Conservation (phyloP, 495 filamentous ascomycete species). For the Cercophora scortea region DNA sequence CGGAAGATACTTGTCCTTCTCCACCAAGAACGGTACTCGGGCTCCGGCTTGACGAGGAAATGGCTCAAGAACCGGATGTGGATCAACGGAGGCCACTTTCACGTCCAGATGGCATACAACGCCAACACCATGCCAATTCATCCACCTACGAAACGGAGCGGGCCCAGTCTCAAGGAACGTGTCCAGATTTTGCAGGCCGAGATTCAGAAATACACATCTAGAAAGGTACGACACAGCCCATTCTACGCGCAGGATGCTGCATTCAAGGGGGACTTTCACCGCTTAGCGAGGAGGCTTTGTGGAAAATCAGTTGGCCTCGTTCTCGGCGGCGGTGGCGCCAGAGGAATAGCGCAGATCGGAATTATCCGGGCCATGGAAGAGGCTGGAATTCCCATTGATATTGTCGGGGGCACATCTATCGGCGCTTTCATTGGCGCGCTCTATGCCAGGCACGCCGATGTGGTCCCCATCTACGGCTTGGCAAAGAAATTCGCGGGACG, state of each 20-base stretch:
- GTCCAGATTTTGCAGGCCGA: constrained; percentile 94
- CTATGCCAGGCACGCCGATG: constrained; percentile 92
- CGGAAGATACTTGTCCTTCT: constrained; percentile 91
- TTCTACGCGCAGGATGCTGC: constrained; percentile 86
- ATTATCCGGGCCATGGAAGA: constrained; percentile 94
- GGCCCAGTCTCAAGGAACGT: constrained; percentile 80
- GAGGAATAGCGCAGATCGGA: constrained; percentile 85
- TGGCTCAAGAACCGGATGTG: constrained; percentile 94
- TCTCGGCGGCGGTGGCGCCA: constrained; percentile 84
- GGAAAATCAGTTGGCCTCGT: constrained; percentile 93
- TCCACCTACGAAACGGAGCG: constrained; percentile 67
- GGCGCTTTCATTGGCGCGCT: constrained; percentile 95
- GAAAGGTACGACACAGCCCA: constrained; percentile 74
- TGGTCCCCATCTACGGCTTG: constrained; percentile 91
- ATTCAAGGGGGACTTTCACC: constrained; percentile 95
- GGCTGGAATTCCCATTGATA: constrained; percentile 91
- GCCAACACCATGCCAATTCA: constrained; percentile 70
- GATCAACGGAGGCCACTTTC: constrained; percentile 98
- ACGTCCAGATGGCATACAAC: constrained; percentile 91
- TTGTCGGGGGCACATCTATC: constrained; percentile 93
- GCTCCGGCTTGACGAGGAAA: constrained; percentile 69
- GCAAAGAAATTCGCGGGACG: constrained; percentile 95
- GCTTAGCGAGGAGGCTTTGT: constrained; percentile 81
- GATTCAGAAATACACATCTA: constrained; percentile 93
- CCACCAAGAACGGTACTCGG: constrained; percentile 83